phyloP scores from a whole-genome alignment of 2,329 filamentous ascomycete species.

The Mariannaea elegans region DNA sequence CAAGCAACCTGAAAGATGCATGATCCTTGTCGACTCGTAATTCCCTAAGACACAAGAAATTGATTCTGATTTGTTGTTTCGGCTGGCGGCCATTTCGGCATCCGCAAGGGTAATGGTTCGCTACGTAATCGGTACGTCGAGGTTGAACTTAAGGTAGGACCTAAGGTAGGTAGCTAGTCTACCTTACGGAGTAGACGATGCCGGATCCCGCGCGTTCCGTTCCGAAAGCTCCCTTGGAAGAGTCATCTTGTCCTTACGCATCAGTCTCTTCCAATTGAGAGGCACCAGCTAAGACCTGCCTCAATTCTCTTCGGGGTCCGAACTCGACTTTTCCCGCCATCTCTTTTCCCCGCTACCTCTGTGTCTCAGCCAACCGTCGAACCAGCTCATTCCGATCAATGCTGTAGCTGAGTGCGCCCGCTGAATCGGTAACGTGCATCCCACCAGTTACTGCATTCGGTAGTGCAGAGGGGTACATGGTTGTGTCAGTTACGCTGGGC shows the following conservation, averaged over 20 bases:
- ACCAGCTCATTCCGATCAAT: conserved; percentile 8
- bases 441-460: conserved; percentile 8
- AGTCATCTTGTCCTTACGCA: not conserved
- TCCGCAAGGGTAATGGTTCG: not conserved
- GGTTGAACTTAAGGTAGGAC: no score
- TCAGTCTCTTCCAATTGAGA: not conserved
- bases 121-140: no score
- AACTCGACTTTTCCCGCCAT: conserved; percentile 12
- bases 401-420: conserved; percentile 4
- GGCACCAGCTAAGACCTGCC: conserved; percentile 1
- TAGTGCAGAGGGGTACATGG: not conserved
- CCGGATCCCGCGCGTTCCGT: conserved; percentile 38
- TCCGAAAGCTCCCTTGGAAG: not conserved
- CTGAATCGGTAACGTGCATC: not conserved
- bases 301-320: conserved; percentile 25
- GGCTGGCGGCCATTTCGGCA: conserved; percentile 29
- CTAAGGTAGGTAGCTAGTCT: no score
- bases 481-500: not conserved
- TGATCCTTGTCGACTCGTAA: not conserved
- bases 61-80: conserved; percentile 29
- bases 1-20: no score
- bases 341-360: conserved; percentile 8
- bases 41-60: not conserved
- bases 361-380: conserved; percentile 15
- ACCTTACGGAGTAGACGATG: not conserved